Conservation (phyloP, 345 rosid genomes). For the Sisymbrium irio region DNA sequence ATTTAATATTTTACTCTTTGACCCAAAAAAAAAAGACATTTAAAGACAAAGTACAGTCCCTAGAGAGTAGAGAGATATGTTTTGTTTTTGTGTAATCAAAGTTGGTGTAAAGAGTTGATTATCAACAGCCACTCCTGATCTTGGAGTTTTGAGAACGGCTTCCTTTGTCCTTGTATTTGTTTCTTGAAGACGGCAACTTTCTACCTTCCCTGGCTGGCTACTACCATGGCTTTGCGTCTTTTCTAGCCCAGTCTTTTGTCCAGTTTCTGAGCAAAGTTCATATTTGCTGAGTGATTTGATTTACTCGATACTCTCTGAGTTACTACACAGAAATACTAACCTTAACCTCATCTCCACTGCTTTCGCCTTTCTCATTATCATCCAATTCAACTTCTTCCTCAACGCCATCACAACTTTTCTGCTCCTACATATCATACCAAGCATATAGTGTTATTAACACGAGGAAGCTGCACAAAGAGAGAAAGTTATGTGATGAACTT, state of each 20-base stretch:
- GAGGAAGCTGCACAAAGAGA: not conserved
- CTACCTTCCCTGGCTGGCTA: constrained; percentile 57
- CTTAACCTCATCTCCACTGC: constrained; percentile 42
- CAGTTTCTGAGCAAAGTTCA: constrained; percentile 39
- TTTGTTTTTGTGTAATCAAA: constrained; percentile 5
- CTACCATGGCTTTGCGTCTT: constrained; percentile 66
- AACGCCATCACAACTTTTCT: constrained; percentile 4
- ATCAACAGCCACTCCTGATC: constrained; percentile 52
- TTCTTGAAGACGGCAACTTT: constrained; percentile 65
- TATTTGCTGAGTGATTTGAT: not conserved
- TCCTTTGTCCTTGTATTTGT: constrained; percentile 85
- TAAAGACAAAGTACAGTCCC: too few species aligned
- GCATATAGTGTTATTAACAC: not conserved
- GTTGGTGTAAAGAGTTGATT: constrained; percentile 2
- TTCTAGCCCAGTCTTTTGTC: constrained; percentile 63
- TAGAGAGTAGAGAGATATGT: too few species aligned
- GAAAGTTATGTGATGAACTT: constrained; percentile 1
- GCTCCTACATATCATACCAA: constrained; percentile 20
- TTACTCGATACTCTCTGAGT: not conserved
- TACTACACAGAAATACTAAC: constrained; percentile 26
- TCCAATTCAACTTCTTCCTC: constrained; percentile 37
- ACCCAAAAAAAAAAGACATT: too few species aligned
- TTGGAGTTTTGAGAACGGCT: constrained; percentile 63
- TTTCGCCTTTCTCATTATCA: constrained; percentile 40
- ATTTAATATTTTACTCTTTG: too few species aligned